Evolutionary conservation across 2,329 filamentous ascomycete genomes (phyloP).

Genomic region (Colletotrichum tanaceti): DNA sequence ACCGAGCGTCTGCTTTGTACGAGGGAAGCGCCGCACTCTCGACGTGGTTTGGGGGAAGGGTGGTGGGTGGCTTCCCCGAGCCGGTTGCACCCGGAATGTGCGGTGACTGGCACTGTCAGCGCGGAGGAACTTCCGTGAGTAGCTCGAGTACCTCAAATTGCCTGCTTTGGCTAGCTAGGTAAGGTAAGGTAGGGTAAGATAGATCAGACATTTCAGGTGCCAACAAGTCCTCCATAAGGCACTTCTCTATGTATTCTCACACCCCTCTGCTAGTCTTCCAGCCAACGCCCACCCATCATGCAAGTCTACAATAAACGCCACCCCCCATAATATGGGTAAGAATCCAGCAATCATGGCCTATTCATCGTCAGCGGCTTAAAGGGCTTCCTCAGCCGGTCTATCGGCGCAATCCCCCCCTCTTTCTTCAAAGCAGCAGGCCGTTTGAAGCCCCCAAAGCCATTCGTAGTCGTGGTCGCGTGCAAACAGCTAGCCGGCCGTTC

Average conservation of each 20-base stretch:
- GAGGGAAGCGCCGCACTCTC: constrained; percentile 19
- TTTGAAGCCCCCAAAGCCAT: constrained; percentile 52
- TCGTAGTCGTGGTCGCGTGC: constrained; percentile 63
- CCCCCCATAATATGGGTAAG: background rate
- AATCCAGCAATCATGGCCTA: constrained; percentile 43
- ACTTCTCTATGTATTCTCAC: background rate
- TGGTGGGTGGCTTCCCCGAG: background rate
- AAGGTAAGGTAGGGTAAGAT: background rate
- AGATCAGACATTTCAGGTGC: background rate
- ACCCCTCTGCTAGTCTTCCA: background rate
- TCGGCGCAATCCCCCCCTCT: constrained; percentile 57
- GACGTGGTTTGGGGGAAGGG: background rate
- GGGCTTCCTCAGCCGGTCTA: constrained; percentile 64
- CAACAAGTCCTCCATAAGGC: background rate
- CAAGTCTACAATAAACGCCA: background rate
- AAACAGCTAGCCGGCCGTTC: constrained; percentile 58
- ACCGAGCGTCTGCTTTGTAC: constrained; percentile 22
- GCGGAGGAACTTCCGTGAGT: background rate
- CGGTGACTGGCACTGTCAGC: background rate
- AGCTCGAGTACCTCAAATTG: background rate
- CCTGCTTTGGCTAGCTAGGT: background rate
- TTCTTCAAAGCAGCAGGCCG: constrained; percentile 56
- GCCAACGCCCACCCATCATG: background rate
- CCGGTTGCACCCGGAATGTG: constrained; percentile 9
- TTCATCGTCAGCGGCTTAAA: constrained; percentile 69